Conservation (phyloP, 2,329 filamentous ascomycete species). For the Diaporthe helianthi region DNA sequence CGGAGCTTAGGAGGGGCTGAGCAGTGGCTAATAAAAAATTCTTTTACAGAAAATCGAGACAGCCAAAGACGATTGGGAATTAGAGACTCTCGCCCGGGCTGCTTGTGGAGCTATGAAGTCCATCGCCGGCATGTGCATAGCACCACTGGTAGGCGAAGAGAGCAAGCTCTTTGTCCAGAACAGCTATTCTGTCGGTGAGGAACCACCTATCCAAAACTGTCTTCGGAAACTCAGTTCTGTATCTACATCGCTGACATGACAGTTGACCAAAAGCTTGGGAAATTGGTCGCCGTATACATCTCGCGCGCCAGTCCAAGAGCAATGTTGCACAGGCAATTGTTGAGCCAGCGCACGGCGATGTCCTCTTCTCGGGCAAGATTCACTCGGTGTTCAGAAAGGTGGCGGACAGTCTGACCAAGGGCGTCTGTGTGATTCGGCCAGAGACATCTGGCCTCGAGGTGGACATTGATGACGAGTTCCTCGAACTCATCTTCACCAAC, state of each 20-base stretch:
- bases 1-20: not conserved
- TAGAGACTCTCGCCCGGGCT: not conserved
- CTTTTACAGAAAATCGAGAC: not conserved
- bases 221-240: not conserved
- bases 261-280: not conserved
- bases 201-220: rapidly evolving
- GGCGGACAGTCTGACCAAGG: not conserved
- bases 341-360: not conserved
- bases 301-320: not conserved
- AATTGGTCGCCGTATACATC: not conserved
- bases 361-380: not conserved
- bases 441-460: not conserved
- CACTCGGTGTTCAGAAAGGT: not conserved
- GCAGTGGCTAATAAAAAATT: not conserved
- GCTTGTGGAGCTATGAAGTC: slow-evolving; percentile 14
- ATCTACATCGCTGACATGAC: no score
- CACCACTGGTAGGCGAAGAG: not conserved
- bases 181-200: slow-evolving; percentile 7
- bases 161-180: not conserved
- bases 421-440: not conserved
- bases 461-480: not conserved
- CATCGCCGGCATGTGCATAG: not conserved
- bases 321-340: not conserved
- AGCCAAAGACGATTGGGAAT: not conserved
- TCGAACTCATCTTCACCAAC: not conserved